phyloP scores from a whole-genome alignment of 495 filamentous ascomycete species.

The Sabuloglossum arenarium region DNA sequence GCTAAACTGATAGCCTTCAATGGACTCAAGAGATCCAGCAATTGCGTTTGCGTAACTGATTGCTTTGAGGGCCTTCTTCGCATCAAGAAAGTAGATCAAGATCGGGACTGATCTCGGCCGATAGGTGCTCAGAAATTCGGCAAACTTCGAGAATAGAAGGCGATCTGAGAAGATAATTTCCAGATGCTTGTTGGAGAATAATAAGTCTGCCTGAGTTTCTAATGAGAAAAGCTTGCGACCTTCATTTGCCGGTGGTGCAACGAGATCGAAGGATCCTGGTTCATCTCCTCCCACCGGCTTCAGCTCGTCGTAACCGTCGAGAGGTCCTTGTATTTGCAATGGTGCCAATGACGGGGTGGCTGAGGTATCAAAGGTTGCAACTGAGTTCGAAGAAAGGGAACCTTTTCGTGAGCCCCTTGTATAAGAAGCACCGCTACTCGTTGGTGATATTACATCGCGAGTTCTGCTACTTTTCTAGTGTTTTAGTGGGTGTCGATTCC shows the following conservation, averaged over 20 bases:
- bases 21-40: conserved; percentile 26
- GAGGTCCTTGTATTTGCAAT: background rate
- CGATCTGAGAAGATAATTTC: conserved; percentile 38
- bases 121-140: conserved; percentile 46
- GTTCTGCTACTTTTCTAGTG: background rate
- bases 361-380: conserved; percentile 2
- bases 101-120: conserved; percentile 48
- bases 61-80: conserved; percentile 47
- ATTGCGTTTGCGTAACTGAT: conserved; percentile 49
- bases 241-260: conserved; percentile 19
- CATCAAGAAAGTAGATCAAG: conserved; percentile 42
- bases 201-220: conserved; percentile 36
- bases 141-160: conserved; percentile 37
- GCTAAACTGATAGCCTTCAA: conserved; percentile 25
- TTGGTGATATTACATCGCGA: background rate
- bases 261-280: conserved; percentile 30
- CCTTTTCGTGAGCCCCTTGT: background rate
- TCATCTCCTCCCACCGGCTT: conserved; percentile 29
- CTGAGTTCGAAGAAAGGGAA: background rate
- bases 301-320: conserved; percentile 23
- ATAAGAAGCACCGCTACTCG: background rate
- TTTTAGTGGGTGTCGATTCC: background rate
- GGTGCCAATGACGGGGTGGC: background rate
- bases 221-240: conserved; percentile 22
- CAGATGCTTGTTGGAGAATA: conserved; percentile 47